Conservation (phyloP, 306 rosid genomes). For the cucumber (Cucumis sativus) region Cucumber_9930_V3 NC_026657.2:30751501-30752000, state of each 20-base stretch:
- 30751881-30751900: neutral
- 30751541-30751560: too few relatives aligned
- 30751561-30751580: neutral
- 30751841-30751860: neutral
- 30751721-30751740: neutral
- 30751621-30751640: neutral
- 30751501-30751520: too few relatives aligned
- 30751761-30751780: conserved; percentile 65
- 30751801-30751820: conserved; percentile 25
- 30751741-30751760: conserved; percentile 22
- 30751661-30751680: neutral
- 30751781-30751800: conserved; percentile 30
- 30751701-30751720: neutral
- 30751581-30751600: neutral
- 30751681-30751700: neutral
- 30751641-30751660: neutral
- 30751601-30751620: neutral
- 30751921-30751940: neutral
- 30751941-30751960: conserved; percentile 7
- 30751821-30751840: neutral
- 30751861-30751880: neutral
- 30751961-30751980: conserved; percentile 72
- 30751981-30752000: conserved; percentile 16
- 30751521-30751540: too few relatives aligned
- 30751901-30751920: neutral